phyloP scores from a whole-genome alignment of 2,329 filamentous ascomycete genomes.

The Thelonectria olida region DNA sequence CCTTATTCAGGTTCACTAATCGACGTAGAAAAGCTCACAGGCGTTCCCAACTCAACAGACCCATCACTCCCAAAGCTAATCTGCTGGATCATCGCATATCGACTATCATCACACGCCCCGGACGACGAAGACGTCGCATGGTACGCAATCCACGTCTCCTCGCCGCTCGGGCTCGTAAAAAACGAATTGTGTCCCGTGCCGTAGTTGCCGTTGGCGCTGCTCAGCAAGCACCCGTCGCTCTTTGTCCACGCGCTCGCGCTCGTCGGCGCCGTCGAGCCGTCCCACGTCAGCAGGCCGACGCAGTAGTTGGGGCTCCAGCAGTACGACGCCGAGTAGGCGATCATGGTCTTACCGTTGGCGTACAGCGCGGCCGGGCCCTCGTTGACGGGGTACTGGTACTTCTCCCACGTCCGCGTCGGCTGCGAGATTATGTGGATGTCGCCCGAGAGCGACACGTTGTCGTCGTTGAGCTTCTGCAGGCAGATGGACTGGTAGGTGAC shows the following conservation, averaged over 20 bases:
- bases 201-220: constrained; percentile 62
- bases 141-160: constrained; percentile 63
- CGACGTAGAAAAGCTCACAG: background rate
- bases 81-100: constrained; percentile 62
- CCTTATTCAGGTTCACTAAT: constrained; percentile 14
- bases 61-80: constrained; percentile 59
- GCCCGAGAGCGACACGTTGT: constrained; percentile 53
- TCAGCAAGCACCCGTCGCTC: constrained; percentile 56
- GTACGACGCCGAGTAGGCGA: constrained; percentile 62
- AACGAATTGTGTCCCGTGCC: constrained; percentile 66
- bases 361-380: constrained; percentile 64
- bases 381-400: constrained; percentile 57
- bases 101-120: constrained; percentile 59
- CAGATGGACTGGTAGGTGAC: constrained; percentile 47
- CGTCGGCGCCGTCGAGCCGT: constrained; percentile 57
- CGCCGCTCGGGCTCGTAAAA: constrained; percentile 62
- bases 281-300: constrained; percentile 61
- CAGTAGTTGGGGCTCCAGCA: constrained; percentile 64
- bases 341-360: constrained; percentile 58
- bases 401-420: constrained; percentile 60
- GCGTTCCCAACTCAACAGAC: constrained; percentile 57
- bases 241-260: constrained; percentile 57
- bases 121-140: constrained; percentile 58
- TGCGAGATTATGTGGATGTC: constrained; percentile 56
- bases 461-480: constrained; percentile 49